A percentile compares a stretch with the other conserved stretches of the same genome.
Conservation (phyloP, 1,284 basidiomycete species). For the Sporisorium sorghi region DNA sequence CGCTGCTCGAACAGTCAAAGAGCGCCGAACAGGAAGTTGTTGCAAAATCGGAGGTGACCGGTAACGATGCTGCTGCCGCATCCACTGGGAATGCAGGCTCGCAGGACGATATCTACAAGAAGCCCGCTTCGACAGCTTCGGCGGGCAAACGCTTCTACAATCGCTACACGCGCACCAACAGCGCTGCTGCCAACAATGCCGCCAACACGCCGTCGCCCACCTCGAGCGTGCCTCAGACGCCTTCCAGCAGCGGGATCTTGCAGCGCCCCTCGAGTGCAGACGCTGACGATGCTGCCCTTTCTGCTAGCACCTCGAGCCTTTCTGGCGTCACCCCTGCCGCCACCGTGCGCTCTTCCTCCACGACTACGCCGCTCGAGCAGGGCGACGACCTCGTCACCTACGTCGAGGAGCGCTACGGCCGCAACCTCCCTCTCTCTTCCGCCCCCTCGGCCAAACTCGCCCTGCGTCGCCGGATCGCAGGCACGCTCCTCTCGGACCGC, state of each 20-base stretch:
- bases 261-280: slow-evolving; percentile 26
- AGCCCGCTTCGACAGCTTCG: slow-evolving; percentile 18
- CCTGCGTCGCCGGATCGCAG: slow-evolving; percentile 87
- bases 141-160: slow-evolving; percentile 53
- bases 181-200: slow-evolving; percentile 17
- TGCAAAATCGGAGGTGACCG: slow-evolving; percentile 1
- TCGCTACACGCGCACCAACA: slow-evolving; percentile 50
- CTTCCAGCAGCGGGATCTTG: slow-evolving; percentile 37
- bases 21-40: slow-evolving; percentile 24
- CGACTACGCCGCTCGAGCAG: not conserved
- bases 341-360: slow-evolving; percentile 1
- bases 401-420: slow-evolving; percentile 93
- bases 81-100: not conserved
- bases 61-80: not conserved
- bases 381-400: slow-evolving; percentile 72
- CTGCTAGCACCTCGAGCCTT: slow-evolving; percentile 26
- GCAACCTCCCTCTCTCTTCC: slow-evolving; percentile 83
- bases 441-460: slow-evolving; percentile 85
- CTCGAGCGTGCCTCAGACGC: slow-evolving; percentile 28
- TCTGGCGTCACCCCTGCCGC: slow-evolving; percentile 30
- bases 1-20: slow-evolving; percentile 53
- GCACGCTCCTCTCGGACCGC: slow-evolving; percentile 74
- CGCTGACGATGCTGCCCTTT: slow-evolving; percentile 20
- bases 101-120: slow-evolving; percentile 42
- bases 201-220: slow-evolving; percentile 37